Percentiles rank a stretch among this genome's conserved stretches.
phyloP scores from a whole-genome alignment of 306 rosid genomes.

The Dryas drummondii region DNA sequence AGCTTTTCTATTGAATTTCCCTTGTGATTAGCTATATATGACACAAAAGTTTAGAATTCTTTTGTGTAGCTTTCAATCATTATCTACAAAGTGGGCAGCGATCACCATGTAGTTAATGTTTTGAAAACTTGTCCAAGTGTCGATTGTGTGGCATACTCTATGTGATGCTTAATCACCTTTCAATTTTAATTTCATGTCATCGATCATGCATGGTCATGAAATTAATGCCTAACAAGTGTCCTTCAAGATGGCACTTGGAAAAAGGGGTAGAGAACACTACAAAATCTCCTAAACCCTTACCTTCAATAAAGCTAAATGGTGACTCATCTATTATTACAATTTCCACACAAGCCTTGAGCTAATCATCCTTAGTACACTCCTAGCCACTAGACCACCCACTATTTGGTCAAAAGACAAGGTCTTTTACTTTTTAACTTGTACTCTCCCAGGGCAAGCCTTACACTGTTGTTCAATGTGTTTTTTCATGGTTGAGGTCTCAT shows the following conservation, averaged over 20 bases:
- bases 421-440: neutral
- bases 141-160: no score
- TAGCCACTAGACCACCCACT: neutral
- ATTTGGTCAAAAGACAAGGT: neutral
- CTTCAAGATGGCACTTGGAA: neutral
- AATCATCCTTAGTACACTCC: neutral
- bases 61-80: neutral
- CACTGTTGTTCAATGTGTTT: neutral
- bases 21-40: neutral
- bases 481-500: neutral
- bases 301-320: neutral
- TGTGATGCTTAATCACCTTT: neutral
- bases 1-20: neutral
- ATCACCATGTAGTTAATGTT: neutral
- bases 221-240: neutral
- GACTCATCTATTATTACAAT: neutral
- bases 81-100: neutral
- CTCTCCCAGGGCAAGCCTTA: neutral
- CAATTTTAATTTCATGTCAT: neutral
- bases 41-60: neutral
- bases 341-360: neutral
- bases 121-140: neutral
- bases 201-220: neutral
- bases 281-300: neutral
- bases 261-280: neutral